Percentiles rank a stretch among this genome's conserved stretches.
Conservation (phyloP, 441 rosid species). For the Gossypium davidsonii region DNA sequence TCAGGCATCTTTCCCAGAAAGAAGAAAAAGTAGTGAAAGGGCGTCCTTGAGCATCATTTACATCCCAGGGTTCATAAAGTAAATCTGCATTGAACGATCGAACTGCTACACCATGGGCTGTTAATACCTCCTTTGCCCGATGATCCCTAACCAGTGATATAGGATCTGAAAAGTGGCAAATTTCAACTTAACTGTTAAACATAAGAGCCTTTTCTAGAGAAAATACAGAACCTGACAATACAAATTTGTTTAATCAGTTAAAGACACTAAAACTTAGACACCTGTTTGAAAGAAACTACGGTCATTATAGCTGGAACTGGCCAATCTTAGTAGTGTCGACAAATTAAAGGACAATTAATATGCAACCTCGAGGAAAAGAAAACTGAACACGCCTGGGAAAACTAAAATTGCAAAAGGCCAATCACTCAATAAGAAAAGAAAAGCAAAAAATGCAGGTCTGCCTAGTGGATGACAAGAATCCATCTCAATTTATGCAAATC, state of each 20-base stretch:
- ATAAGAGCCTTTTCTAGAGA: not conserved
- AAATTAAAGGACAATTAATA: not conserved
- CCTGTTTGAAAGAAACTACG: not conserved
- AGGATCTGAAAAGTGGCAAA: constrained; percentile 58
- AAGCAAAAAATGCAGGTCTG: not conserved
- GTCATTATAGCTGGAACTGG: not conserved
- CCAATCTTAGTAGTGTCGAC: not conserved
- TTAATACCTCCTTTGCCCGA: constrained; percentile 69
- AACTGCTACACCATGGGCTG: constrained; percentile 65
- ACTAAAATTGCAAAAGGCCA: constrained; percentile 7
- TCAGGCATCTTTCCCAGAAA: constrained; percentile 93
- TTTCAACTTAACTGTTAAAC: constrained; percentile 11
- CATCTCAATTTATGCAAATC: not conserved
- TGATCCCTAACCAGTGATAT: constrained; percentile 90
- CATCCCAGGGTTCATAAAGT: constrained; percentile 98
- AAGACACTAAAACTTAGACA: not conserved
- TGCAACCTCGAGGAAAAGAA: not conserved
- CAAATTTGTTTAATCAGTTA: not conserved
- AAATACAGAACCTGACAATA: constrained; percentile 8
- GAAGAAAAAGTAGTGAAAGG: constrained; percentile 73
- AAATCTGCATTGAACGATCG: constrained; percentile 85
- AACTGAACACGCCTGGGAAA: not conserved
- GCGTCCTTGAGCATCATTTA: constrained; percentile 65
- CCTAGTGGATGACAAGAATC: not conserved
- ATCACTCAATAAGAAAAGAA: not conserved